Evolutionary conservation across 805 yeast species (phyloP).

Genomic region (Hermanozyma aechmeae): DNA sequence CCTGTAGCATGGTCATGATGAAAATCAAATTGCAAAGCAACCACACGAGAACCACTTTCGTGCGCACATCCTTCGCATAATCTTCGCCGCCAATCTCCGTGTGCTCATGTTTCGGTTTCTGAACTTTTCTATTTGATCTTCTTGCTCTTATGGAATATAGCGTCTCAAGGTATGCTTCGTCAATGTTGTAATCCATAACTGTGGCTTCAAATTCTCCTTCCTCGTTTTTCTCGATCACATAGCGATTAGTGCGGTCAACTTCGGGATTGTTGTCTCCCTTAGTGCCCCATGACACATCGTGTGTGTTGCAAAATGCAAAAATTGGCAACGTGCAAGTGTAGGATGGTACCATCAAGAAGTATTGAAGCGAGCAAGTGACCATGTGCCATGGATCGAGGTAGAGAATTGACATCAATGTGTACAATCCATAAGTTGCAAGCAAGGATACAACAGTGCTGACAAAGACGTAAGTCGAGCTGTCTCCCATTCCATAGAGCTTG

Average conservation of each 20-base stretch:
- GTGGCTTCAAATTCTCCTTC: slow-evolving; percentile 74
- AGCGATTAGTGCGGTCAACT: slow-evolving; percentile 64
- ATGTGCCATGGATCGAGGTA: slow-evolving; percentile 97
- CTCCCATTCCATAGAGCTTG: slow-evolving; percentile 30
- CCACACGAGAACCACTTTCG: slow-evolving; percentile 95
- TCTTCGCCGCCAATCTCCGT: slow-evolving; percentile 48
- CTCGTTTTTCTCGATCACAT: slow-evolving; percentile 71
- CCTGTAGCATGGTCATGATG: slow-evolving; percentile 81
- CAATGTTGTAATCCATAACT: slow-evolving; percentile 76
- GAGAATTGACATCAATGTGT: slow-evolving; percentile 68
- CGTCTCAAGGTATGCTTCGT: slow-evolving; percentile 71
- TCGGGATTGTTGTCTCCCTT: slow-evolving; percentile 78
- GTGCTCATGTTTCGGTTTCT: slow-evolving; percentile 14
- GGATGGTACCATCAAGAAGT: slow-evolving; percentile 82
- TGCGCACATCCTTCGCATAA: slow-evolving; percentile 89
- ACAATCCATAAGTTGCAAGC: slow-evolving; percentile 86
- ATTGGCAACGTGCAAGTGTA: slow-evolving; percentile 89
- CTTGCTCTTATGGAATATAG: slow-evolving; percentile 64
- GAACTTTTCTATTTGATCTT: slow-evolving; percentile 48
- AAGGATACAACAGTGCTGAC: slow-evolving; percentile 76
- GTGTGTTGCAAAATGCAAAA: slow-evolving; percentile 95
- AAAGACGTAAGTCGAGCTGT: slow-evolving; percentile 39
- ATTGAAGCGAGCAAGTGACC: slow-evolving; percentile 77
- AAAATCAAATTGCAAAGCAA: slow-evolving; percentile 71
- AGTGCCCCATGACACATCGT: slow-evolving; percentile 99